Evolutionary conservation across 148 eudicot genomes (phyloP).

Genomic region (Linanthus parryae): DNA sequence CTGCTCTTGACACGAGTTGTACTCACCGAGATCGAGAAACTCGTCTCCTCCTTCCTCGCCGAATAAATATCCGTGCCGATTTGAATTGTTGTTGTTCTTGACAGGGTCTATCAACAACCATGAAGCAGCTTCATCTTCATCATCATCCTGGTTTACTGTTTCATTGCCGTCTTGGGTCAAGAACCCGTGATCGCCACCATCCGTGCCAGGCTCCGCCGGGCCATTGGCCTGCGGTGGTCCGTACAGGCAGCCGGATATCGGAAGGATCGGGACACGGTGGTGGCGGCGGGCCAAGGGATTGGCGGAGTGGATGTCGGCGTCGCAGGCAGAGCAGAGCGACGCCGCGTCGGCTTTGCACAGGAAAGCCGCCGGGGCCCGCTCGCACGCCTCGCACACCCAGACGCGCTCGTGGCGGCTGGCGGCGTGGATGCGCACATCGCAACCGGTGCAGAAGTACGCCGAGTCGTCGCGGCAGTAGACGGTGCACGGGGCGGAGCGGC

Average conservation of each 20-base stretch:
- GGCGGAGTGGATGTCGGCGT: conserved; percentile 84
- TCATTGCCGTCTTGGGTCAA: conserved; percentile 24
- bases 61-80: conserved; percentile 30
- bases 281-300: conserved; percentile 83
- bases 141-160: conserved; percentile 44
- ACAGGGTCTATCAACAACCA: conserved; percentile 64
- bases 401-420: conserved; percentile 58
- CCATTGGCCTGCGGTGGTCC: conserved; percentile 18
- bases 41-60: conserved; percentile 58
- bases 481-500: conserved; percentile 46
- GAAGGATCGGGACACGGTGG: conserved; percentile 70
- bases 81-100: conserved; percentile 24
- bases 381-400: conserved; percentile 83
- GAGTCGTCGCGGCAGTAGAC: conserved; percentile 60
- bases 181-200: conserved; percentile 21
- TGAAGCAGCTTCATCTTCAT: conserved; percentile 81
- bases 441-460: conserved; percentile 54
- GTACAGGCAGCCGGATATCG: conserved; percentile 25
- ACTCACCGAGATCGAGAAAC: conserved; percentile 58
- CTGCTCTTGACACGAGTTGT: conserved; percentile 31
- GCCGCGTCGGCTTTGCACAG: conserved; percentile 90
- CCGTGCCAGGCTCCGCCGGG: conserved; percentile 7
- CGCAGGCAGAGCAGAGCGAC: conserved; percentile 75
- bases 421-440: conserved; percentile 42
- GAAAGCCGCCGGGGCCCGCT: conserved; percentile 77